Base-by-base conservation (phyloP, 2,329 filamentous ascomycete genomes). In the Xylaria sp. region DNA sequence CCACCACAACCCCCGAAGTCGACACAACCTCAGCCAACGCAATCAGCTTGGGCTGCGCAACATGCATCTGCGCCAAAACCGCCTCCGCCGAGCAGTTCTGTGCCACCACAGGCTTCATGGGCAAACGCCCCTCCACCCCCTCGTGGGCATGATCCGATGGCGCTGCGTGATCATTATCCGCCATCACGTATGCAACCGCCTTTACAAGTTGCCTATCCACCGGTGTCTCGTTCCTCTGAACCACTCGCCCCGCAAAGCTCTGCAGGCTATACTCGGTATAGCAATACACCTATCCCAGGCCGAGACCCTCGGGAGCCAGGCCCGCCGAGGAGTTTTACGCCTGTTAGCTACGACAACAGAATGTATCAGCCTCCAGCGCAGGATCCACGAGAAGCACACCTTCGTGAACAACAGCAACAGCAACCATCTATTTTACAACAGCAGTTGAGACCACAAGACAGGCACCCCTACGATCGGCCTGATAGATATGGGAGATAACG, bases 281-380 rank as follows among this genome's bases (percentile, higher is more conserved):
- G 80, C 9, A 81, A 78, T 15, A 82, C 83, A 3, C 81, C 84
- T 1, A 81, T 77, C 1, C 81, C 82, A 4, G 74, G 74, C 5
- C 78, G 76, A 11, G 79, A 79, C 36, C 78, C 81, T 56, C 80
- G 83, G 51, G 84, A 85, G 67, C 80, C 84, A 10, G 78, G 81
- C 20, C 80, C 81, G 1, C 77, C 78, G 0, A 81, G 84, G 23
- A 85, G 82, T 72, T 85, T 83, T 72, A 85, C 84, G 1, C 83
- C 84, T 3, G 80, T 79, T 11, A 71, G 73, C 1, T 85, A 85
- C 63, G 83, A 86, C 33, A 69, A 66, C 6, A 79, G 83, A 17
- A 80, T 79, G 6, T 83, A 83, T 60, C 79, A 79, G 11, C 77
- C 78, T 2, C 77, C 75, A n/a, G 77, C 77, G 23, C 74, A 67